A percentile compares a stretch with the other conserved stretches of the same genome.
These are phyloP conservation scores for Vitis riparia DNA, from an alignment of 164 flowering plant genomes.

Conservation along the genomic window DNA sequence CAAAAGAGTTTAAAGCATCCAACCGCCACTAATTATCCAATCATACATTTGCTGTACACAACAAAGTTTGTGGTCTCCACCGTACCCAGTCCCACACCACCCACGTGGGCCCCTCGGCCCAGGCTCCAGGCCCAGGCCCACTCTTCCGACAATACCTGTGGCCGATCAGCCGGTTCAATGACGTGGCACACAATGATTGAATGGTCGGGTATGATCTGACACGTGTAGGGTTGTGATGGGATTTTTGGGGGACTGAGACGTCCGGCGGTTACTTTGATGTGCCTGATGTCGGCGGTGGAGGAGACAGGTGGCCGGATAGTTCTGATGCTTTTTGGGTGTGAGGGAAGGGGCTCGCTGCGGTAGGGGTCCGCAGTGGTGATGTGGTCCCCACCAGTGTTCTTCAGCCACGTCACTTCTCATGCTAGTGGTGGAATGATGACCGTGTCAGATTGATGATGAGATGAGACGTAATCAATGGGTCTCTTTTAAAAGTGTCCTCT, in stretches of 20 bases:
- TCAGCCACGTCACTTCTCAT: conserved; percentile 16
- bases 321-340: conserved; percentile 6
- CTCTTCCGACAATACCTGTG: background rate
- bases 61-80: conserved; percentile 1
- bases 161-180: too few relatives aligned
- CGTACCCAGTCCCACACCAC: background rate
- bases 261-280: conserved; percentile 12
- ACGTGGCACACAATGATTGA: too few relatives aligned
- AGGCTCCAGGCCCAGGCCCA: too few relatives aligned
- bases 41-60: conserved; percentile 6
- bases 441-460: conserved; percentile 16
- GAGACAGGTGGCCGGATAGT: conserved; percentile 24
- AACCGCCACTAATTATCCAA: conserved; percentile 19
- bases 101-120: conserved; percentile 2
- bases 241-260: conserved; percentile 14
- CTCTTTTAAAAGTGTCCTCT: background rate
- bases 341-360: conserved; percentile 8
- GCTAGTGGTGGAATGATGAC: conserved; percentile 16
- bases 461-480: conserved; percentile 7
- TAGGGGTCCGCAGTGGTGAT: conserved; percentile 7
- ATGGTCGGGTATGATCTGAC: background rate
- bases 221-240: conserved; percentile 6
- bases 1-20: background rate
- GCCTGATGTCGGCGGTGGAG: conserved; percentile 6
- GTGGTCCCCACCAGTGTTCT: background rate